A percentile compares a stretch with the other conserved stretches of the same genome.
Conservation (phyloP, 106 monocot species). For the Platanthera zijinensis region DNA sequence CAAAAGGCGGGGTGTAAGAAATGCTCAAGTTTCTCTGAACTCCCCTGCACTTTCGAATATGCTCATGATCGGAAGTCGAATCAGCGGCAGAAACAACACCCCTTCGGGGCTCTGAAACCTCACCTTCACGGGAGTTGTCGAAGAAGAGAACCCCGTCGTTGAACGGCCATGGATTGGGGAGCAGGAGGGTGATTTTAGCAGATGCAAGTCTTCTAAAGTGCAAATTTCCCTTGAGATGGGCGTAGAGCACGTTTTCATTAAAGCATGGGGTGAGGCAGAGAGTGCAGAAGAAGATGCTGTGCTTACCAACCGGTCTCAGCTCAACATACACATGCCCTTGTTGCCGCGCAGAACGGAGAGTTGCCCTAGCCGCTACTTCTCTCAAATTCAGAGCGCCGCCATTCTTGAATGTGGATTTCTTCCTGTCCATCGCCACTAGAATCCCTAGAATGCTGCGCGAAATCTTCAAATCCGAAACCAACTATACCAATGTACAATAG, state of each 20-base stretch:
- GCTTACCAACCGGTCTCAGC: conserved; percentile 35
- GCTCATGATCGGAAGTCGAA: conserved; percentile 5
- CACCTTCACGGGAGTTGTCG: conserved; percentile 15
- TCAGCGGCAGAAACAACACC: conserved; percentile 5
- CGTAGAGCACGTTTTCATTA: conserved; percentile 57
- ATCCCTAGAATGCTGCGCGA: neutral
- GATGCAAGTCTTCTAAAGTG: conserved; percentile 48
- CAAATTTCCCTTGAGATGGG: conserved; percentile 65
- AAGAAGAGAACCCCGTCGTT: conserved; percentile 88
- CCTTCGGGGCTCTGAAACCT: conserved; percentile 11
- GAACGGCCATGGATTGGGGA: conserved; percentile 84
- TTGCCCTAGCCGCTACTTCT: conserved; percentile 53
- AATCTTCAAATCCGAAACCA: neutral
- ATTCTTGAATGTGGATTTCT: conserved; percentile 27
- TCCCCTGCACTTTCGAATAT: conserved; percentile 10
- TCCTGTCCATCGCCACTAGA: conserved; percentile 35
- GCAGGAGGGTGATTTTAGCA: conserved; percentile 63
- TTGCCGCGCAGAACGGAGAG: conserved; percentile 44
- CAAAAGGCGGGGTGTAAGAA: conserved; percentile 36
- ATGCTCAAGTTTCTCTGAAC: conserved; percentile 6
- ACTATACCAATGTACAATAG: neutral
- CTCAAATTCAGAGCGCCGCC: conserved; percentile 32
- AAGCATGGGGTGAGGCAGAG: conserved; percentile 77
- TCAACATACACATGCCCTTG: conserved; percentile 77
- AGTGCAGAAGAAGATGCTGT: conserved; percentile 80